Evolutionary conservation across 139 green algal species (phyloP), one percentile per base, ranked within the genome.

Genomic region (Auxenochlorella pyrenoidosa): DNA sequence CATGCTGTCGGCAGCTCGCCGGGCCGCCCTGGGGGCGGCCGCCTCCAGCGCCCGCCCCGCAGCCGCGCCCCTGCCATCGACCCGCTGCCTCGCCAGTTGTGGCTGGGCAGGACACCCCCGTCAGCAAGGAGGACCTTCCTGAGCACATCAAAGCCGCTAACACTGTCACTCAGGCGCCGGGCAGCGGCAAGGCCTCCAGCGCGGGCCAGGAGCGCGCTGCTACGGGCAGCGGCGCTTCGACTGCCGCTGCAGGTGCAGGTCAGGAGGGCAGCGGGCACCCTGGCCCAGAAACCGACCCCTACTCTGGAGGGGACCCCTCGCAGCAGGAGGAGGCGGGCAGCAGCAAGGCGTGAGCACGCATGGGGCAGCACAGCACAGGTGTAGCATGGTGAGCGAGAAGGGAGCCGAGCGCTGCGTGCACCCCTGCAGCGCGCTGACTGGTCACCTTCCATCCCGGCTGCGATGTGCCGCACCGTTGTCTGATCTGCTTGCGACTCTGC

Each of bases 31-130:
- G 66, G 30, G 30, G 41, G 66, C 66, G n/a, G 66, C 54, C 54
- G 18, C 66, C 75, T 38, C 41, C 30, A 65, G 51, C 15, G 47
- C 75, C 3, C 38, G 38, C 15, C 19, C 36, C 15, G 19, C 76
- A 15, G 28, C 76, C 22, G 76, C 76, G 15, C 47, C 47, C 8
- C 24, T 44, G 6, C 28, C 44, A 1, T 13, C 30, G 3, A 16
- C 47, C 66, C n/a, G 66, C 66, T 34, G 13, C 32, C 66, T 34
- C 5, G 66, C 66, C 6, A 40, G n/a, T 82, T 4, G 76, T 82
- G 0, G 44, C 76, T 15, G 76, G 76, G 13, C 76, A 82, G 47
- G 76, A 82, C 76, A 82, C 76, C 6, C 76, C 76, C 0, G 76
- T 82, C 30, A 44, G 12, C 30, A n/a, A 34, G 22, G 76, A 65